phyloP scores from a whole-genome alignment of 108 stramenopile species.

The Nitzschia sp. region DNA sequence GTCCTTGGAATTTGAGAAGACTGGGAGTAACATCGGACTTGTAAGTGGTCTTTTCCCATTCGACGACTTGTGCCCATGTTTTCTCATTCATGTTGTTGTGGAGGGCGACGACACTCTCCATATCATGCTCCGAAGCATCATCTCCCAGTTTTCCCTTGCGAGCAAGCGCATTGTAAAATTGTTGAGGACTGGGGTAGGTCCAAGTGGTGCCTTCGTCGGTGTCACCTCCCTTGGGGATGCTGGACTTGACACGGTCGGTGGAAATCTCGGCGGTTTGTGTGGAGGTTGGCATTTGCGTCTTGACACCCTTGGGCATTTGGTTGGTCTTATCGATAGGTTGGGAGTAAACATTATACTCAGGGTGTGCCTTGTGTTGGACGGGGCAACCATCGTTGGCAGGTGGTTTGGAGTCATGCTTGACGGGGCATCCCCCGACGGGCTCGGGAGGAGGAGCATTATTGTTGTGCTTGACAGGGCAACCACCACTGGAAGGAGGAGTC shows the following conservation, averaged over 20 bases:
- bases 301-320: slow-evolving; percentile 87
- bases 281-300: slow-evolving; percentile 66
- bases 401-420: slow-evolving; percentile 11
- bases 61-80: slow-evolving; percentile 90
- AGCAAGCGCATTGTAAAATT: slow-evolving; percentile 97
- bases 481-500: neutral
- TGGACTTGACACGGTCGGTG: slow-evolving; percentile 81
- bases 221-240: slow-evolving; percentile 87
- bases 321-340: slow-evolving; percentile 95
- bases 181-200: slow-evolving; percentile 96
- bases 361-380: slow-evolving; percentile 42
- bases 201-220: slow-evolving; percentile 59
- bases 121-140: slow-evolving; percentile 67
- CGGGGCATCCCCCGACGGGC: slow-evolving; percentile 14
- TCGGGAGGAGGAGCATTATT: no score
- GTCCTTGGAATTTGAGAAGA: slow-evolving; percentile 87
- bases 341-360: slow-evolving; percentile 95
- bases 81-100: slow-evolving; percentile 99
- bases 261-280: slow-evolving; percentile 60
- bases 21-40: slow-evolving; percentile 49
- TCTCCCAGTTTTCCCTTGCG: slow-evolving; percentile 92
- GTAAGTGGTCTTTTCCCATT: slow-evolving; percentile 84
- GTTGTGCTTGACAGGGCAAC: neutral
- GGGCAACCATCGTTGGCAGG: slow-evolving; percentile 40
- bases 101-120: slow-evolving; percentile 91